Evolutionary conservation across 2,329 filamentous ascomycete species (phyloP).

Genomic region (Cercospora citrullina): DNA sequence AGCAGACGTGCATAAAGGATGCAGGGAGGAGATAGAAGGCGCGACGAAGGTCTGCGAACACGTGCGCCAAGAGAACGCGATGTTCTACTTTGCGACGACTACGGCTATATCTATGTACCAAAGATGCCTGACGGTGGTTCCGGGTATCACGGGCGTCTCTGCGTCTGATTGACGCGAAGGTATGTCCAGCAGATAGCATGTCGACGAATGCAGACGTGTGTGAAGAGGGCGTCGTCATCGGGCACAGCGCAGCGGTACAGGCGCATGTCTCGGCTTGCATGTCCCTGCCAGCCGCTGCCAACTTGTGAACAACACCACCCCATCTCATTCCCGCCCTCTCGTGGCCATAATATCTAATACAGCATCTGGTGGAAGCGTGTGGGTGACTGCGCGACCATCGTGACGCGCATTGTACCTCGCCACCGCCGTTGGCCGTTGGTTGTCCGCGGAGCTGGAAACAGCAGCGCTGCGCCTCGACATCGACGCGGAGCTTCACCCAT

Average conservation of each 20-base stretch:
- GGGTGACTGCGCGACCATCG: too few species aligned
- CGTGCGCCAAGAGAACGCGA: slow-evolving; percentile 6
- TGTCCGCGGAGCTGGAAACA: not conserved
- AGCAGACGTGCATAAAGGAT: slow-evolving; percentile 1
- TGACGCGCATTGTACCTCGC: not conserved
- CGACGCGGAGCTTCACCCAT: slow-evolving; percentile 8
- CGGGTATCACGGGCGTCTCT: not conserved
- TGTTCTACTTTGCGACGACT: not conserved
- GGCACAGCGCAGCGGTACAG: not conserved
- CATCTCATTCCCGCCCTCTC: not conserved
- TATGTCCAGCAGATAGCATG: not conserved
- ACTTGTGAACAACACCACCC: not conserved
- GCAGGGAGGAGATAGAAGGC: not conserved
- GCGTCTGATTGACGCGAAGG: not conserved
- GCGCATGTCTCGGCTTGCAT: not conserved
- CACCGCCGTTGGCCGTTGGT: not conserved
- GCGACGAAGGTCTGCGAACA: not conserved
- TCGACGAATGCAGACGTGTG: not conserved
- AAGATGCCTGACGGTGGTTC: not conserved
- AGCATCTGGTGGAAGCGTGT: too few species aligned
- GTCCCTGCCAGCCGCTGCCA: slow-evolving; percentile 5
- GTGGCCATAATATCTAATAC: not conserved
- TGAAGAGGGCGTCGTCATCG: not conserved
- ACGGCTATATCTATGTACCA: not conserved
- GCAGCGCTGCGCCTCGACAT: slow-evolving; percentile 15